Conservation (phyloP, 257 asterid genomes). For the Solanum tarijense region DNA sequence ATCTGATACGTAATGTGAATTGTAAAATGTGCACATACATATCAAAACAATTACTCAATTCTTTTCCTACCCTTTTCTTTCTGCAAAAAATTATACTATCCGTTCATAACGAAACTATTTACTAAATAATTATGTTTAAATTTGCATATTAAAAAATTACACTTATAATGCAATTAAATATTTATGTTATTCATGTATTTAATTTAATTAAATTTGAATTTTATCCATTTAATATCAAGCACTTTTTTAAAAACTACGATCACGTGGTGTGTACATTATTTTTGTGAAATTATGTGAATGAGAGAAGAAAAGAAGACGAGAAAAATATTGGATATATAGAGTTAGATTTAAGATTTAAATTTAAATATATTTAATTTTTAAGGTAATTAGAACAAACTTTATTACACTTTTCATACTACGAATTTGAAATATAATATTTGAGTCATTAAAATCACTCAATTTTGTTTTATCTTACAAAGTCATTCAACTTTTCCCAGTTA, state of each 20-base stretch:
- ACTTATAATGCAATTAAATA: neutral
- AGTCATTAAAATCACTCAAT: neutral
- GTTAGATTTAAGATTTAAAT: neutral
- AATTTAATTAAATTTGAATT: neutral
- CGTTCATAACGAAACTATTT: neutral
- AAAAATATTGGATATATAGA: neutral
- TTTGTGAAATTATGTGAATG: neutral
- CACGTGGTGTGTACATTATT: neutral
- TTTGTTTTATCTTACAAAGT: neutral
- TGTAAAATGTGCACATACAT: neutral
- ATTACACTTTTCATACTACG: neutral
- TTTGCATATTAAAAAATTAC: neutral
- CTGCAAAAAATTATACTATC: neutral
- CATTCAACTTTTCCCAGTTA: neutral
- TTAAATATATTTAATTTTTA: neutral
- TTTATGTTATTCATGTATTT: neutral
- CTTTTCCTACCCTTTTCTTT: neutral
- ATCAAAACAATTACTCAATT: neutral
- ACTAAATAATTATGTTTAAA: neutral
- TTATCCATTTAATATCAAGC: neutral
- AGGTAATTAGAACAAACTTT: neutral
- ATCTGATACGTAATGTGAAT: neutral
- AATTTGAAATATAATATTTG: neutral
- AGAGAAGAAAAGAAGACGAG: neutral
- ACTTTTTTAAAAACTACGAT: neutral